A percentile compares a stretch with the other conserved stretches of the same genome.
phyloP scores from a whole-genome alignment of 2,329 filamentous ascomycete genomes.

The Aureobasidium leucospermi region DNA sequence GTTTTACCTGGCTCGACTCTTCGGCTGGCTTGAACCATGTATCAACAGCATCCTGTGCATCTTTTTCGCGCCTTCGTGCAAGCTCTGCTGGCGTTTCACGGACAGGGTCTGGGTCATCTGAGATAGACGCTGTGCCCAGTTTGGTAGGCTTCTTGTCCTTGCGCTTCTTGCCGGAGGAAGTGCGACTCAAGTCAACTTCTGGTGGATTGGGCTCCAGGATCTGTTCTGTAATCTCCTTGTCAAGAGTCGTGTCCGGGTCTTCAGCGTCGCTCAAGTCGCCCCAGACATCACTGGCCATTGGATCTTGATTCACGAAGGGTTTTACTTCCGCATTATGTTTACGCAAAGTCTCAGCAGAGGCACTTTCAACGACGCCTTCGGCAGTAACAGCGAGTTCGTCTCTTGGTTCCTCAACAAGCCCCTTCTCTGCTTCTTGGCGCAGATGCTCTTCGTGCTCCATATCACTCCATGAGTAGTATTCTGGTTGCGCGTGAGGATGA shows the following conservation, averaged over 20 bases:
- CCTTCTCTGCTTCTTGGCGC: slow-evolving; percentile 16
- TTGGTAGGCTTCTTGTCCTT: slow-evolving; percentile 24
- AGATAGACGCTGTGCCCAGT: slow-evolving; percentile 21
- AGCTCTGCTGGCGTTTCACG: slow-evolving; percentile 21
- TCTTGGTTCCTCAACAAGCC: background rate
- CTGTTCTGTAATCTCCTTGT: background rate
- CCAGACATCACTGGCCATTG: slow-evolving; percentile 13
- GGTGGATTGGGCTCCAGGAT: background rate
- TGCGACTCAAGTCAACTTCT: background rate
- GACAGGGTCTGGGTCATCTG: slow-evolving; percentile 12
- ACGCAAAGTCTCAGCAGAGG: background rate
- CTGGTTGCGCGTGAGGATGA: slow-evolving; percentile 21
- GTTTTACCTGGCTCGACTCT: background rate
- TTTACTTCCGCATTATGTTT: background rate
- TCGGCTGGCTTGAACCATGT: slow-evolving; percentile 20
- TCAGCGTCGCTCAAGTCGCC: slow-evolving; percentile 8
- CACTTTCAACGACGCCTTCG: background rate
- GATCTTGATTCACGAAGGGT: background rate
- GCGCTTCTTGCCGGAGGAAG: slow-evolving; percentile 21
- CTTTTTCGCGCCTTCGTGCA: slow-evolving; percentile 20
- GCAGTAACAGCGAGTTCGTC: background rate
- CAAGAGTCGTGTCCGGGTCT: background rate
- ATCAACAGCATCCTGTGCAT: slow-evolving; percentile 24
- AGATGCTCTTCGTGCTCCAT: slow-evolving; percentile 27
- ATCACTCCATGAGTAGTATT: slow-evolving; percentile 33